Evolutionary conservation across 306 rosid genomes (phyloP).

Genomic region (Herpetospermum pedunculosum): DNA sequence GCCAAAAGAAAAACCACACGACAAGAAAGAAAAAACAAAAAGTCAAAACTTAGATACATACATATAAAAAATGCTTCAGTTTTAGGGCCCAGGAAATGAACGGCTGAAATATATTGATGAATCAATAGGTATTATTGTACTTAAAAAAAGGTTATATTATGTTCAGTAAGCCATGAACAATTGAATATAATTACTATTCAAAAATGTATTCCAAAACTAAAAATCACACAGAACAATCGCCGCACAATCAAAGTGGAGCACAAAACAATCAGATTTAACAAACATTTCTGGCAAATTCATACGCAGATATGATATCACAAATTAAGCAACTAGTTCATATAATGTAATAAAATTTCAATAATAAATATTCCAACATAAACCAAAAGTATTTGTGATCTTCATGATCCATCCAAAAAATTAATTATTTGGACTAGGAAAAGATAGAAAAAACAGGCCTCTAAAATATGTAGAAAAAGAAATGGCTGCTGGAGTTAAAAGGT

Average conservation of each 20-base stretch:
- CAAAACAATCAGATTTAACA: not conserved
- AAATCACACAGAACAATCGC: not conserved
- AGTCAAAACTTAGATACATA: not conserved
- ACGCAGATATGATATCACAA: not conserved
- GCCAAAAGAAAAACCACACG: slow-evolving; percentile 4
- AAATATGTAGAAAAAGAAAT: not conserved
- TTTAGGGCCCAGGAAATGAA: not conserved
- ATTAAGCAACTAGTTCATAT: not conserved
- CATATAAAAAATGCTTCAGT: not conserved
- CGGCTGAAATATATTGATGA: not conserved
- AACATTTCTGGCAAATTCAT: not conserved
- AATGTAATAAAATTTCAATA: not conserved
- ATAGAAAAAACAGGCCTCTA: not conserved
- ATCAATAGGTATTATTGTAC: too few species aligned
- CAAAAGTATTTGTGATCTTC: not conserved
- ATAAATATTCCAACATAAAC: not conserved
- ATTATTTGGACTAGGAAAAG: not conserved
- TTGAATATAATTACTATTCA: not conserved
- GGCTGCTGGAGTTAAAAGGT: not conserved
- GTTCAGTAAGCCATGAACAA: not conserved
- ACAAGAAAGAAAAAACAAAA: not conserved
- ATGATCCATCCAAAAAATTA: not conserved
- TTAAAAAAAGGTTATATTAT: too few species aligned
- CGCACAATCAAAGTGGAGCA: not conserved
- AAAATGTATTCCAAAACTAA: not conserved